A percentile compares a stretch with the other conserved stretches of the same genome.
These are phyloP conservation scores for Phialemonium atrogriseum DNA, from an alignment of 2,329 filamentous ascomycete genomes.

Conservation along the genomic window DNA sequence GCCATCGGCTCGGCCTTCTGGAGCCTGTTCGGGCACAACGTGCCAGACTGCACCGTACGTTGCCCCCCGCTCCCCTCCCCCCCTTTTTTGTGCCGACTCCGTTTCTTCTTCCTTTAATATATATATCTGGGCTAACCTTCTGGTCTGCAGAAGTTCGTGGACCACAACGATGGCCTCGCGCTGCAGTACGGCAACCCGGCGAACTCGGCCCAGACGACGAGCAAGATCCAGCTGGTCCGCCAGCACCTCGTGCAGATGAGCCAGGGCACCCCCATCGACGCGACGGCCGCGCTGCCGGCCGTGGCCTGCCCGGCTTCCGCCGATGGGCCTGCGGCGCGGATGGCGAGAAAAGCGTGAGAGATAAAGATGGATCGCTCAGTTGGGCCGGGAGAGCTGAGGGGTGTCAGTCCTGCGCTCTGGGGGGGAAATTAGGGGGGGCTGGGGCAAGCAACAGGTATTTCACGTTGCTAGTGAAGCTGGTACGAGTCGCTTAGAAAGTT, in stretches of 20 bases:
- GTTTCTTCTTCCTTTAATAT: background rate
- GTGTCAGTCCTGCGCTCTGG: too few relatives aligned
- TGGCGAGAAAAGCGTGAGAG: too few relatives aligned
- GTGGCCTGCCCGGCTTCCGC: constrained; percentile 27
- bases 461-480: too few relatives aligned
- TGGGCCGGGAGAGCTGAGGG: too few relatives aligned
- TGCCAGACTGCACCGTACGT: constrained; percentile 32
- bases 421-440: too few relatives aligned
- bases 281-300: constrained; percentile 24
- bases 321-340: too few relatives aligned
- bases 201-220: constrained; percentile 27
- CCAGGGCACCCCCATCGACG: constrained; percentile 20
- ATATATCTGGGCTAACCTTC: constrained; percentile 2
- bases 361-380: too few relatives aligned
- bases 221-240: constrained; percentile 30
- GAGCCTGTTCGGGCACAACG: constrained; percentile 36
- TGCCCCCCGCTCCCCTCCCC: background rate
- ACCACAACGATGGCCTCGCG: constrained; percentile 35
- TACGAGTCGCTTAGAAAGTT: too few relatives aligned
- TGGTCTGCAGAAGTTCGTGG: constrained; percentile 26
- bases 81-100: background rate
- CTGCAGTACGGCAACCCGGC: constrained; percentile 35
- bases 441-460: too few relatives aligned
- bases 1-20: constrained; percentile 35
- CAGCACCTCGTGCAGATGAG: constrained; percentile 35